Base-by-base conservation (phyloP, 768 basidiomycete species). In the Termitomyces eurrhizus region DNA sequence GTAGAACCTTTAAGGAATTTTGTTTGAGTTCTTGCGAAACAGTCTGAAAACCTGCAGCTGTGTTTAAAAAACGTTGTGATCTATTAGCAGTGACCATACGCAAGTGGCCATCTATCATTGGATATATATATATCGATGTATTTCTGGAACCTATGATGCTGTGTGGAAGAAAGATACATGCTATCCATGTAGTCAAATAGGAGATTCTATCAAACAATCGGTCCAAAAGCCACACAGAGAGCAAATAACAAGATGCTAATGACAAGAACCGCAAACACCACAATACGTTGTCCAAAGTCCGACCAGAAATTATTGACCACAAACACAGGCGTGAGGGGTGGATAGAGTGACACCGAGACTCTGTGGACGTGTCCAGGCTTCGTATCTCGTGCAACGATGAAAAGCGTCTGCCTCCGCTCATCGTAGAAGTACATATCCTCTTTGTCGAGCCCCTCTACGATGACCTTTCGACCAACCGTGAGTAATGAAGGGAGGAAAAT, bases 401-500 rank as follows among this genome's bases (percentile, higher is more conserved):
- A 92, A 57, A 95, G 74, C 1, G 93, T 93, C 72, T 95, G 93
- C 39, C 82, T 77, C 33, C 72, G 68, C 66, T 80, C 81, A 64
- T 93, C 89, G 71, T 92, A 84, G 4, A 64, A 56, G 69, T 83
- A 87, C 24, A 66, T 69, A 60, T 89, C 87, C 0, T 73, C 78
- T 4, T 76, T 62, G 18, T 71, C 73, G 2, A 90, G 77, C 0
- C 89, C 87, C 32, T 77, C 71, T 0, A 94, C 81, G 16, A 84
- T 66, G 16, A 95, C 68, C 61, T 79, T 78, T 58, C 88, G 75
- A 0, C 80, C 82, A 18, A 79, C 80, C 1, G 85, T 78, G 41
- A 93, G 74, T 62, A 80, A 69, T 0, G 83, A 80, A 0, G 93
- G 92, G 7, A 93, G 64, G 74, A 87, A 96, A 35, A 95, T 85